Conservation (phyloP, 306 rosid species). For the Hylodesmum podocarpum region DNA sequence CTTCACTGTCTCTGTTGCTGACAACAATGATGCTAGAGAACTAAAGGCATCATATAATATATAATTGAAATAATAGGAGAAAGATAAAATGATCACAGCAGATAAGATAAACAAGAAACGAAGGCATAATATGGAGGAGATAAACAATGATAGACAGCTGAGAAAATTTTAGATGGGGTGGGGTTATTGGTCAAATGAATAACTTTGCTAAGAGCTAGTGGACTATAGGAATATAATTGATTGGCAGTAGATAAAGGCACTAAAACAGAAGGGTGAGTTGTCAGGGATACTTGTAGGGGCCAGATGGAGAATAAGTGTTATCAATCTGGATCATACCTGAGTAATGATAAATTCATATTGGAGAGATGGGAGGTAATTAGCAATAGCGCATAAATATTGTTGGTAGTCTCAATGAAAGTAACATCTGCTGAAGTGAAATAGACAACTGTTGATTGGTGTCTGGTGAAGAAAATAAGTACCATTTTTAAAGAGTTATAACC, state of each 20-base stretch:
- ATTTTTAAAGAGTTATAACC: background rate
- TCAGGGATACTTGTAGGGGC: background rate
- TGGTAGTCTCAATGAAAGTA: background rate
- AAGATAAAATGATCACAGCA: background rate
- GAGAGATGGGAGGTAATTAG: background rate
- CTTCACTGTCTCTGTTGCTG: constrained; percentile 48
- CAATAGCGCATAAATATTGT: background rate
- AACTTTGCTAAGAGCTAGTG: background rate
- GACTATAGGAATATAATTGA: background rate
- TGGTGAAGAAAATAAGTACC: background rate
- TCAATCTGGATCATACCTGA: background rate
- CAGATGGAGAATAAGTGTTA: background rate
- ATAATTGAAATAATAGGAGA: background rate
- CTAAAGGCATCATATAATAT: constrained; percentile 53
- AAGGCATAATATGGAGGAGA: constrained; percentile 9
- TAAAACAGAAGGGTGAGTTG: background rate
- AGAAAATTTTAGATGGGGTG: background rate
- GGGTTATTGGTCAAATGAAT: background rate
- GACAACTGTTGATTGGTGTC: background rate
- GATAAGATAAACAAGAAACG: background rate
- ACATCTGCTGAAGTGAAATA: background rate
- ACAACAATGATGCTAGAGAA: constrained; percentile 41
- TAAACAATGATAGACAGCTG: background rate
- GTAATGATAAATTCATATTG: background rate
- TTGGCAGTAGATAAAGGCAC: background rate